phyloP scores from a whole-genome alignment of 148 eudicot genomes.

The Silene uniflora region DNA sequence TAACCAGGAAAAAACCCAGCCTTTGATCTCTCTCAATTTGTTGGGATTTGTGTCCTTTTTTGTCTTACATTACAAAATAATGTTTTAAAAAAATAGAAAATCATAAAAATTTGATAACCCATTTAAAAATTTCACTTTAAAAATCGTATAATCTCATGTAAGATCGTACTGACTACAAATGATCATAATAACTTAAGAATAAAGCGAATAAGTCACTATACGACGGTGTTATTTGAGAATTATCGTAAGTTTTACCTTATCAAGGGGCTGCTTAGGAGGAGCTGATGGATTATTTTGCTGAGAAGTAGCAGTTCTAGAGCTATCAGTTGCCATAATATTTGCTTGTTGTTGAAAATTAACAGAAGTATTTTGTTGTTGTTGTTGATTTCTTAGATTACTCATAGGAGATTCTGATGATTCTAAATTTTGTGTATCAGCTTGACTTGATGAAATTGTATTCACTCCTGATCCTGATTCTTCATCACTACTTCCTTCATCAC shows the following conservation, averaged over 20 bases:
- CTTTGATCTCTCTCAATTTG: constrained; percentile 34
- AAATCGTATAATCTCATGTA: too few relatives aligned
- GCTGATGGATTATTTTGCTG: constrained; percentile 35
- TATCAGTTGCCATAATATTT: constrained; percentile 40
- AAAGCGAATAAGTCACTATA: too few relatives aligned
- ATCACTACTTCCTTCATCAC: constrained; percentile 48
- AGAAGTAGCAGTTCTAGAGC: constrained; percentile 38
- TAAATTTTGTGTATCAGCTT: constrained; percentile 39
- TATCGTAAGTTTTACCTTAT: constrained; percentile 44
- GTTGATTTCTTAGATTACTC: constrained; percentile 39
- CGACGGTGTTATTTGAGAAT: too few relatives aligned
- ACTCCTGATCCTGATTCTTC: constrained; percentile 78
- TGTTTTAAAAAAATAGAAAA: background rate
- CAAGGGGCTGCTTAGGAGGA: constrained; percentile 43
- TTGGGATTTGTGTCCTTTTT: constrained; percentile 47
- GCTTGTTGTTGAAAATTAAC: constrained; percentile 30
- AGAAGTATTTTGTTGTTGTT: constrained; percentile 24
- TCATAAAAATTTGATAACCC: too few relatives aligned
- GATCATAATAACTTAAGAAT: too few relatives aligned
- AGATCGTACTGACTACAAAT: too few relatives aligned
- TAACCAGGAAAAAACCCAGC: constrained; percentile 28
- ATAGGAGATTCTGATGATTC: constrained; percentile 68
- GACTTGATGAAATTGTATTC: constrained; percentile 57
- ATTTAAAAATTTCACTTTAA: background rate
- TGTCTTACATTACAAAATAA: constrained; percentile 16